A percentile compares a stretch with the other conserved stretches of the same genome.
phyloP scores from a whole-genome alignment of 768 basidiomycete genomes.

The Holtermannia corniformis region DNA sequence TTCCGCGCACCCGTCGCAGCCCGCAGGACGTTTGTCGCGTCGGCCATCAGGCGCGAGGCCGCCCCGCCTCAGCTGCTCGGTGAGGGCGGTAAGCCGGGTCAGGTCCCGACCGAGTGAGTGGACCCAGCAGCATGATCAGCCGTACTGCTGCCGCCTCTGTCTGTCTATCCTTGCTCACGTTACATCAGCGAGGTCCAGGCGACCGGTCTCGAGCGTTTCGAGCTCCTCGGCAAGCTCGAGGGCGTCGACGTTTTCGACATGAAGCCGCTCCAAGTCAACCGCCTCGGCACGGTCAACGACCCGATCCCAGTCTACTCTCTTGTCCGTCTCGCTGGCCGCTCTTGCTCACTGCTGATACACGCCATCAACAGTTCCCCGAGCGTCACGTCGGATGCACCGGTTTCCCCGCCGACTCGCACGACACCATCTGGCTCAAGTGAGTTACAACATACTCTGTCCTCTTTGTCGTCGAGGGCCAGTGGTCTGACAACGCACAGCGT shows the following conservation, averaged over 20 bases:
- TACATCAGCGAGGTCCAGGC: constrained; percentile 59
- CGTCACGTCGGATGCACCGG: constrained; percentile 93
- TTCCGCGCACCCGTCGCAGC: neutral
- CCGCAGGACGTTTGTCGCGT: constrained; percentile 5
- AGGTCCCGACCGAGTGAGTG: constrained; percentile 39
- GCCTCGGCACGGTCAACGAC: constrained; percentile 75
- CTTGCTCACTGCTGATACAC: no score
- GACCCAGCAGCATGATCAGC: neutral
- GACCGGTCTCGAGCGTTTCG: constrained; percentile 92
- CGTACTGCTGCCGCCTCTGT: neutral
- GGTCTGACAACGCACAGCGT: constrained; percentile 42
- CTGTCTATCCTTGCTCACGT: neutral
- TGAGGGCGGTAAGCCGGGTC: constrained; percentile 36
- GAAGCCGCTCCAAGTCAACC: constrained; percentile 69
- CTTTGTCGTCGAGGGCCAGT: neutral
- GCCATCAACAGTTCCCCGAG: constrained; percentile 54
- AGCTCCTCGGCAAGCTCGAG: constrained; percentile 77
- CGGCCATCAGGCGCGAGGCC: constrained; percentile 3
- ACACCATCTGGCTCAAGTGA: constrained; percentile 68
- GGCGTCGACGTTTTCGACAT: constrained; percentile 85
- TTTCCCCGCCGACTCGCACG: constrained; percentile 88
- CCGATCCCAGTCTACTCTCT: constrained; percentile 80
- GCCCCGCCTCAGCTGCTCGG: constrained; percentile 37
- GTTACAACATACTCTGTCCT: neutral
- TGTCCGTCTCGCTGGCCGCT: constrained; percentile 48